Evolutionary conservation across 2,329 filamentous ascomycete genomes (phyloP).

Genomic region (Pseudocercospora fuligena): DNA sequence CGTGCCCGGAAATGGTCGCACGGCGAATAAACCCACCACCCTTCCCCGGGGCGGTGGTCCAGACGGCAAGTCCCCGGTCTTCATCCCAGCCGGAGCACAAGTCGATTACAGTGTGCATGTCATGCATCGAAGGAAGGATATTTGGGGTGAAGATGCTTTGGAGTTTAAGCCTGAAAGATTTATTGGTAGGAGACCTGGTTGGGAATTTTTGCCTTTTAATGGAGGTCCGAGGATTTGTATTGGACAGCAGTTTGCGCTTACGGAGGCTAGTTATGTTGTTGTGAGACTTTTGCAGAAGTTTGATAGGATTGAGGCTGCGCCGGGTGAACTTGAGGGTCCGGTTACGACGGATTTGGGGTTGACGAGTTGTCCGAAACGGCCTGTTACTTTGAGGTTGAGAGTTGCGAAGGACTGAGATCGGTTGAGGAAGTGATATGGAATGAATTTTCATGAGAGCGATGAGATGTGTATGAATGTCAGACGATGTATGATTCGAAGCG

Average conservation of each 20-base stretch:
- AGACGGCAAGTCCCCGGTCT: constrained; percentile 61
- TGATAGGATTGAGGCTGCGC: constrained; percentile 35
- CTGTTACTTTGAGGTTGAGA: constrained; percentile 35
- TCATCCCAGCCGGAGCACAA: constrained; percentile 38
- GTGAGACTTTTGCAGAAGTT: constrained; percentile 40
- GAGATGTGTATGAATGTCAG: no score
- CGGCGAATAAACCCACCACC: constrained; percentile 72
- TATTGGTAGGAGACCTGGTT: constrained; percentile 32
- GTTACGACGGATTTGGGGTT: constrained; percentile 34
- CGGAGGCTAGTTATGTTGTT: constrained; percentile 40
- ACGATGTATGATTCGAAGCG: no score
- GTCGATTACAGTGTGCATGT: constrained; percentile 42
- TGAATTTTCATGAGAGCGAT: no score
- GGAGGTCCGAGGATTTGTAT: constrained; percentile 78
- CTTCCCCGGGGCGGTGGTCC: constrained; percentile 67
- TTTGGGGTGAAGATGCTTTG: constrained; percentile 48
- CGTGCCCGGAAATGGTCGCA: constrained; percentile 78
- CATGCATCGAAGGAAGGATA: constrained; percentile 44
- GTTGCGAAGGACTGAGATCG: constrained; percentile 25
- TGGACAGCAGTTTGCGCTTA: constrained; percentile 73
- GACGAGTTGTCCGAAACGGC: constrained; percentile 36
- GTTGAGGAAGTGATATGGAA: no score
- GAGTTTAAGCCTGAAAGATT: constrained; percentile 46
- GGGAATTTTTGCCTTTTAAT: constrained; percentile 44
- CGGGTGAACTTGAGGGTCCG: constrained; percentile 27